Percentiles rank a stretch among this genome's conserved stretches.
These are phyloP conservation scores for Truncatella angustata DNA, from an alignment of 2,329 filamentous ascomycete species.

Conservation along the genomic window DNA sequence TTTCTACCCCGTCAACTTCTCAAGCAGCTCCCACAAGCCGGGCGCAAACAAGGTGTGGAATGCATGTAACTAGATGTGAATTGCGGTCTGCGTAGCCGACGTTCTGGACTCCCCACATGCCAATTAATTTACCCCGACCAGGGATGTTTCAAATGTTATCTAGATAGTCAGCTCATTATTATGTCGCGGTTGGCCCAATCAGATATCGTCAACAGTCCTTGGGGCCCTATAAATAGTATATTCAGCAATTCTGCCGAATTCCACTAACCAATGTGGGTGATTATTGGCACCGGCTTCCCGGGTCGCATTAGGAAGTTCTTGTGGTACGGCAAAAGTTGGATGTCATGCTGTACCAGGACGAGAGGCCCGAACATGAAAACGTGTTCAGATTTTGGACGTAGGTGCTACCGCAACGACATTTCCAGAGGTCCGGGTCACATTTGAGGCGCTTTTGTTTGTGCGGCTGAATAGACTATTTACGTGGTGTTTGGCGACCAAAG, in stretches of 20 bases:
- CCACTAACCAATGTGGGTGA: not conserved
- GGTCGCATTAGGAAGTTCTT: constrained; percentile 7
- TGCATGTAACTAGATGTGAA: not conserved
- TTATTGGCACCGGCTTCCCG: constrained; percentile 3
- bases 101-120: constrained; percentile 8
- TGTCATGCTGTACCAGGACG: no score
- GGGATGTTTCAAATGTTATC: not conserved
- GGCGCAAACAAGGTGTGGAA: not conserved
- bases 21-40: not conserved
- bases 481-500: no score
- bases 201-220: not conserved
- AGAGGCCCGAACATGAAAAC: not conserved
- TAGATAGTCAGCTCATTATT: not conserved
- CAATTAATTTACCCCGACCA: constrained; percentile 1
- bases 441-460: not conserved
- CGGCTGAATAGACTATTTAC: not conserved
- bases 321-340: not conserved
- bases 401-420: not conserved
- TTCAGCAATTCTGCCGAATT: not conserved
- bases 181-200: not conserved
- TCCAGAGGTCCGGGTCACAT: not conserved
- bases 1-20: constrained; percentile 1
- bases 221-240: constrained; percentile 1
- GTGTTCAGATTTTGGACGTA: not conserved
- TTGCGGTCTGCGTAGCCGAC: no score